Percentiles rank a stretch among this genome's conserved stretches.
Evolutionary conservation across 73 alveolate genomes (phyloP).

Genomic region (Blepharisma stoltei): DNA sequence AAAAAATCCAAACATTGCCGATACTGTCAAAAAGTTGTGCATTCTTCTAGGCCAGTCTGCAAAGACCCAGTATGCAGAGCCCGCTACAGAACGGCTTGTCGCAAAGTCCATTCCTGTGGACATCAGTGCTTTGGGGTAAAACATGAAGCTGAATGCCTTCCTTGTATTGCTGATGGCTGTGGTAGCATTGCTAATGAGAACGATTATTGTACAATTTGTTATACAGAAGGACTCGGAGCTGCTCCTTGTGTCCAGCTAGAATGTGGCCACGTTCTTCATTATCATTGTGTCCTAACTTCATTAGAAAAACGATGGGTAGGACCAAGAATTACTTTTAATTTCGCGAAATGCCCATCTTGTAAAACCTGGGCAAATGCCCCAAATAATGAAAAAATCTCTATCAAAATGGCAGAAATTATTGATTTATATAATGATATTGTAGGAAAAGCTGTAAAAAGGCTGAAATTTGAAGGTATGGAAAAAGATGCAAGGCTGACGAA

Average conservation of each 20-base stretch:
- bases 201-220: constrained; percentile 75
- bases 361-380: constrained; percentile 66
- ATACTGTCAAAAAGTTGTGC: constrained; percentile 50
- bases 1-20: constrained; percentile 50
- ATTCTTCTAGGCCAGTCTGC: constrained; percentile 66
- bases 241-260: constrained; percentile 61
- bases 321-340: constrained; percentile 76
- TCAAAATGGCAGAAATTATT: constrained; percentile 49
- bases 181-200: constrained; percentile 35
- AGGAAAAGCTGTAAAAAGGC: constrained; percentile 82
- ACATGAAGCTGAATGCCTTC: constrained; percentile 60
- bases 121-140: constrained; percentile 76
- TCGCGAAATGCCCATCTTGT: constrained; percentile 73
- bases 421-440: constrained; percentile 57
- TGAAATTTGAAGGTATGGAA: constrained; percentile 90
- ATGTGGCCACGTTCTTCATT: constrained; percentile 80
- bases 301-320: constrained; percentile 76
- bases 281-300: constrained; percentile 57
- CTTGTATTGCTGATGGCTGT: constrained; percentile 74
- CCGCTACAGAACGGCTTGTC: constrained; percentile 58
- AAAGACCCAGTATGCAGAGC: constrained; percentile 55
- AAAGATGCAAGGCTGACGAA: constrained; percentile 80
- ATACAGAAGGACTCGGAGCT: constrained; percentile 67
- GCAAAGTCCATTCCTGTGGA: constrained; percentile 64
- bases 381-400: constrained; percentile 54